Evolutionary conservation across 805 yeast species (phyloP).

Genomic region (Candida quercuum): DNA sequence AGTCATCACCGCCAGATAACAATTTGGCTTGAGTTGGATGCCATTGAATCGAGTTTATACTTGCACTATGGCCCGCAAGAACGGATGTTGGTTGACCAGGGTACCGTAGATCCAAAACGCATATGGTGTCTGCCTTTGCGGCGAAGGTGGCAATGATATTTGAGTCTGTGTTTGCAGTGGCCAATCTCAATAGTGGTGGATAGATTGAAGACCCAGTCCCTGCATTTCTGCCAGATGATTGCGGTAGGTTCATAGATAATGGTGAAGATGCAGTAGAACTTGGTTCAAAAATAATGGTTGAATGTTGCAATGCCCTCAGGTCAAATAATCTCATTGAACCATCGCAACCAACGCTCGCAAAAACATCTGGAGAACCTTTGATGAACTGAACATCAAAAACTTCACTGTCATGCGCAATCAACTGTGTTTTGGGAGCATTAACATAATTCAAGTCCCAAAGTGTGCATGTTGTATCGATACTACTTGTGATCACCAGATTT

Average conservation of each 20-base stretch:
- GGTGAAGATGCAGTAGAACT: conserved; percentile 17
- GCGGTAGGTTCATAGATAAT: not conserved
- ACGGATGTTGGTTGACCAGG: conserved; percentile 79
- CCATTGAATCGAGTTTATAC: conserved; percentile 77
- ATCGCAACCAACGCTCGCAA: conserved; percentile 92
- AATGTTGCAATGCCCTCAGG: conserved; percentile 81
- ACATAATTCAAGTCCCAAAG: conserved; percentile 79
- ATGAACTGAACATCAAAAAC: conserved; percentile 89
- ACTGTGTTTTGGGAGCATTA: conserved; percentile 77
- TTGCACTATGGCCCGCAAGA: conserved; percentile 60
- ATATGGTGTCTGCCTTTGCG: conserved; percentile 57
- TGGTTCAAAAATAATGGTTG: conserved; percentile 91
- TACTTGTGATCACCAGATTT: conserved; percentile 69
- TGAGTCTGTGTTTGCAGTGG: conserved; percentile 74
- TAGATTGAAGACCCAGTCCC: conserved; percentile 11
- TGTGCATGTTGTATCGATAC: conserved; percentile 95
- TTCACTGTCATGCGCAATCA: conserved; percentile 94
- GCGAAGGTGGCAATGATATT: conserved; percentile 83
- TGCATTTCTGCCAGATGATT: not conserved
- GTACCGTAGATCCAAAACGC: conserved; percentile 76
- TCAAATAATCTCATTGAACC: conserved; percentile 94
- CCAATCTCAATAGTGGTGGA: conserved; percentile 58
- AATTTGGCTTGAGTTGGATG: conserved; percentile 69
- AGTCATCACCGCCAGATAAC: conserved; percentile 63
- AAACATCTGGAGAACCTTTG: conserved; percentile 65